Evolutionary conservation across 2,329 filamentous ascomycete species (phyloP).

Genomic region (Hypoxylon sp.): DNA sequence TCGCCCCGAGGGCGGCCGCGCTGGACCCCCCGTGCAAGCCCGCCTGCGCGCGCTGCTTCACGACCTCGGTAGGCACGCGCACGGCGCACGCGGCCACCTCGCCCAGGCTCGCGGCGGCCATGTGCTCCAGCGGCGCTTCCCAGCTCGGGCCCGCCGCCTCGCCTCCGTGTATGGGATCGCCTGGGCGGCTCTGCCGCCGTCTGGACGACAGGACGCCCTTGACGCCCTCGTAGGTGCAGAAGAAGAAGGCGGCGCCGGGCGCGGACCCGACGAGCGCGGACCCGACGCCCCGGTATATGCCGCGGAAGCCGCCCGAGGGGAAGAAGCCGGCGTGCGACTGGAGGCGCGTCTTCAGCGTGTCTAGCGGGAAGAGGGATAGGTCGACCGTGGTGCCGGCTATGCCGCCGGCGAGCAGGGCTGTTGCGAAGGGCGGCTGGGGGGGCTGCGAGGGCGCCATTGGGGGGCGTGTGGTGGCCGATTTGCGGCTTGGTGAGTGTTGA

Average conservation of each 20-base stretch:
- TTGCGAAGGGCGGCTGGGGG: constrained; percentile 63
- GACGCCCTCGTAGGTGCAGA: constrained; percentile 88
- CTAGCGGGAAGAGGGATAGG: constrained; percentile 95
- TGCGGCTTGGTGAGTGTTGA: constrained; percentile 2
- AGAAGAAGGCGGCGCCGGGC: constrained; percentile 95
- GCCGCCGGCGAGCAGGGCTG: constrained; percentile 81
- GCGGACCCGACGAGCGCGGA: constrained; percentile 91
- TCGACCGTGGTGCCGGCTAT: constrained; percentile 96
- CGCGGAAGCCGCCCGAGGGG: constrained; percentile 85
- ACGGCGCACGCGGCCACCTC: constrained; percentile 94
- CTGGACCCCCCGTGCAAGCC: constrained; percentile 81
- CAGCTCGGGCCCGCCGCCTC: constrained; percentile 45
- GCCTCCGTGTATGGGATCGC: constrained; percentile 33
- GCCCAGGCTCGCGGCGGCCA: constrained; percentile 85
- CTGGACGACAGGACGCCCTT: constrained; percentile 64
- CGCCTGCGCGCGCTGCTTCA: constrained; percentile 97
- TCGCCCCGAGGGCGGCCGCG: constrained; percentile 75
- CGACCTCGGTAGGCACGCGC: constrained; percentile 92
- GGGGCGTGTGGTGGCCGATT: neutral
- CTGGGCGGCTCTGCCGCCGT: constrained; percentile 39
- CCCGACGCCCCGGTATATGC: constrained; percentile 93
- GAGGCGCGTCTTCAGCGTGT: constrained; percentile 97
- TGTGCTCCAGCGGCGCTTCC: constrained; percentile 70
- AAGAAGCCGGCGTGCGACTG: constrained; percentile 85
- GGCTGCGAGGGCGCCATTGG: constrained; percentile 38